phyloP scores from a whole-genome alignment of 352 stramenopile species.

The Poterioochromonas sp. region DNA sequence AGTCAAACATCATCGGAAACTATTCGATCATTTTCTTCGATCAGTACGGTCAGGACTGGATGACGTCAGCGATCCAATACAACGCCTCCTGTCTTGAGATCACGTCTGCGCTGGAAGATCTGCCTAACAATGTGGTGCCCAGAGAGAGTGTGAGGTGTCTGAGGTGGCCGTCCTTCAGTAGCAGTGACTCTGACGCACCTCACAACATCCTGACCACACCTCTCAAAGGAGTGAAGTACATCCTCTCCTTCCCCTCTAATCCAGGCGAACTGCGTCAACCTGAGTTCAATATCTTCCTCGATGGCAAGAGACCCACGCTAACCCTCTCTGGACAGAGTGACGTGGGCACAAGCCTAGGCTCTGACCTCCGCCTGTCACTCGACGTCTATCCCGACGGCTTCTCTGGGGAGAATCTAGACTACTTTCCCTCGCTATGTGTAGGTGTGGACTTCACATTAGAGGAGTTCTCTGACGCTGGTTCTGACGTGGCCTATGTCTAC shows the following conservation, averaged over 20 bases:
- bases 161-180: background rate
- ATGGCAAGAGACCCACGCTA: conserved; percentile 52
- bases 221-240: background rate
- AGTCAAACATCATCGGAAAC: conserved; percentile 33
- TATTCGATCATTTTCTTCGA: conserved; percentile 46
- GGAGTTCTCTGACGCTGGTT: too few species aligned
- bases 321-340: too few species aligned
- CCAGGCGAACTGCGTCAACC: conserved; percentile 49
- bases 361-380: too few species aligned
- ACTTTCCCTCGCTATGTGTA: conserved; percentile 51
- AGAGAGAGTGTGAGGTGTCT: conserved; percentile 39
- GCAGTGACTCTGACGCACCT: background rate
- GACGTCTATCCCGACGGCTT: conserved; percentile 44
- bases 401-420: conserved; percentile 51
- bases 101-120: conserved; percentile 47
- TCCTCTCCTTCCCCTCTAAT: conserved; percentile 51
- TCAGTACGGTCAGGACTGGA: conserved; percentile 43
- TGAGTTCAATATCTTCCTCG: conserved; percentile 52
- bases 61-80: conserved; percentile 39
- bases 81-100: conserved; percentile 36
- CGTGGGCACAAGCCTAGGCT: background rate
- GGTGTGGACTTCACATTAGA: conserved; percentile 48
- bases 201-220: background rate
- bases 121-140: conserved; percentile 51
- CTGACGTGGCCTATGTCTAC: background rate